These are phyloP conservation scores for Asterophora lycoperdoides DNA, from an alignment of 768 basidiomycete species.

Conservation along the genomic window DNA sequence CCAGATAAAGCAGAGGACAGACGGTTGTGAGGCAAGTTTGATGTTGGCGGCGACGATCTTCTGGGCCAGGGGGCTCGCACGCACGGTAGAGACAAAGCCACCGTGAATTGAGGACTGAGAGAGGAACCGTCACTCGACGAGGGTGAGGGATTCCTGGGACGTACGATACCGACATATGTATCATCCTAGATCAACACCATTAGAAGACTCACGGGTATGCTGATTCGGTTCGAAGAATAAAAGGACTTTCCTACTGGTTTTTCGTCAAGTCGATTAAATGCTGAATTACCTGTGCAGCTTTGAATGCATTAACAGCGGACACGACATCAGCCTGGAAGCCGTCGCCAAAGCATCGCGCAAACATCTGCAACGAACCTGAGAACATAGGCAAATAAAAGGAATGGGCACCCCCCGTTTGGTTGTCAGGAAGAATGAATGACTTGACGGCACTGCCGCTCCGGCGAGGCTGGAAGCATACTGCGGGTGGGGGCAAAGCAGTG, in stretches of 20 bases:
- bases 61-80: constrained; percentile 51
- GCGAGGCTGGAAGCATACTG: constrained; percentile 46
- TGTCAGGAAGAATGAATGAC: constrained; percentile 51
- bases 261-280: constrained; percentile 57
- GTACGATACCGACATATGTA: constrained; percentile 58
- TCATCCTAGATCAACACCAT: constrained; percentile 40
- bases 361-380: constrained; percentile 40
- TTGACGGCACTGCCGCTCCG: constrained; percentile 49
- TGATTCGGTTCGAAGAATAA: neutral
- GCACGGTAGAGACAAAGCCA: constrained; percentile 51
- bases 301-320: constrained; percentile 41
- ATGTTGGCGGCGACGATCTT: constrained; percentile 52
- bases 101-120: constrained; percentile 24
- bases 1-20: constrained; percentile 14
- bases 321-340: too few relatives aligned
- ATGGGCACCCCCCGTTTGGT: constrained; percentile 46
- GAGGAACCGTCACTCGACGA: neutral
- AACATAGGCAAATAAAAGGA: neutral
- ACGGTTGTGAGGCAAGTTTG: constrained; percentile 49
- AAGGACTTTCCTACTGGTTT: constrained; percentile 50
- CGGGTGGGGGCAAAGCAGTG: constrained; percentile 41
- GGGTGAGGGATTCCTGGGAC: constrained; percentile 21
- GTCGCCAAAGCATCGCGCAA: constrained; percentile 54
- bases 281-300: constrained; percentile 43
- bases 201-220: too few relatives aligned